Evolutionary conservation across 2,329 filamentous ascomycete species (phyloP), one percentile per base, ranked within the genome.

Genomic region (Saccharata proteae): DNA sequence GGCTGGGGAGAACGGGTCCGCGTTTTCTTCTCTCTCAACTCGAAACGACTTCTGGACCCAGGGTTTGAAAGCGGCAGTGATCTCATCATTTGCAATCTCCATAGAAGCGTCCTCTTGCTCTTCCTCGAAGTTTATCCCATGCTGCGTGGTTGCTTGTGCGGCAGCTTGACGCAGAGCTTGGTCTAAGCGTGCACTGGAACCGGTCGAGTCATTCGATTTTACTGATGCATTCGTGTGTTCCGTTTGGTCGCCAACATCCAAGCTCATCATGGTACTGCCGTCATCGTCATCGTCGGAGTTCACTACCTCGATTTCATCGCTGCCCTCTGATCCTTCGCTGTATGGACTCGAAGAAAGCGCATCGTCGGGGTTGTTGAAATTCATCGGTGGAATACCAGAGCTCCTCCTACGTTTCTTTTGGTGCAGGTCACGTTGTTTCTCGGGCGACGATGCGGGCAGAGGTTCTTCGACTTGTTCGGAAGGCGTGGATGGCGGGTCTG

Each of bases 331-430:
- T 43, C 55, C 29, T 26, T 64, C 70, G 41, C 83, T 88, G 47
- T 81, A 78, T 6, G 85, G 73, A 36, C 80, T 90, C 0, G 84
- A 90, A 10, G 81, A 83, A 35, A 77, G 68, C 30, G 80, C 71
- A 30, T 64, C 61, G 12, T 78, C 74, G 1, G 67, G 67, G 38
- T 77, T 70, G 44, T 76, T 71, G 46, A 77, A 74, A 44, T 74
- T 69, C 51, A 74, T 65, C 0, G 71, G 64, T 5, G 74, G 66
- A n/a, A 75, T 71, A 1, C 66, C 76, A 5, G 80, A 84, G 53
- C 72, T 80, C 39, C 77, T 62, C 9, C 65, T 50, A 20, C 58
- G 52, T 47, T 68, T 64, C 51, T 71, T 73, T 48, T 77, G 74
- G 42, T 80, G 71, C 24, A 74, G 47, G 23, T 75, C 70, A 34